These are phyloP conservation scores for Mycena epipterygia DNA, from an alignment of 768 basidiomycete genomes.

Conservation along the genomic window DNA sequence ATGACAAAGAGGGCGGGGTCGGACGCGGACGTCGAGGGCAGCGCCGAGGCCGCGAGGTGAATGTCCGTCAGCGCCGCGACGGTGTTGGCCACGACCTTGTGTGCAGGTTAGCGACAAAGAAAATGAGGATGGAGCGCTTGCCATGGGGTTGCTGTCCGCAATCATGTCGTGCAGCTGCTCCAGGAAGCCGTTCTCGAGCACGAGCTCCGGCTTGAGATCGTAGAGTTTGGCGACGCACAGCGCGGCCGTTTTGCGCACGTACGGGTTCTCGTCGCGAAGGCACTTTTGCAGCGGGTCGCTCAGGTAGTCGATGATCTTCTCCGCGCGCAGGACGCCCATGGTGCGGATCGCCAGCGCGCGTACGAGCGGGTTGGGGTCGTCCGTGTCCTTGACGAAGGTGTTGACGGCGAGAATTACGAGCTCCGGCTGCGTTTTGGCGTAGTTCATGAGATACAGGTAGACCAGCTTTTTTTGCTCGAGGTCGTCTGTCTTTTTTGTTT, in stretches of 20 bases:
- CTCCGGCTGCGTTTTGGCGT: conserved; percentile 98
- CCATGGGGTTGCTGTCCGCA: conserved; percentile 97
- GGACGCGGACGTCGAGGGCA: conserved; percentile 65
- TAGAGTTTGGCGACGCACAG: conserved; percentile 98
- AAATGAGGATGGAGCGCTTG: too few relatives aligned
- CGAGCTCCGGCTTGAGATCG: conserved; percentile 95
- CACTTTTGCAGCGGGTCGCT: conserved; percentile 94
- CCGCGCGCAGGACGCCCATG: conserved; percentile 96
- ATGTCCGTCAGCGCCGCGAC: conserved; percentile 95
- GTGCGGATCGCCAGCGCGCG: conserved; percentile 97
- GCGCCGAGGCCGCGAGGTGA: conserved; percentile 76
- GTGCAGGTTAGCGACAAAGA: background rate
- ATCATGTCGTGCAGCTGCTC: conserved; percentile 93
- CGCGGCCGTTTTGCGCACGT: conserved; percentile 98
- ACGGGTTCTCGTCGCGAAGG: conserved; percentile 95
- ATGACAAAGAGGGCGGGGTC: conserved; percentile 84
- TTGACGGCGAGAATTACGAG: conserved; percentile 93
- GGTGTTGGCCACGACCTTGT: conserved; percentile 97
- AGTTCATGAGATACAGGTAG: conserved; percentile 99
- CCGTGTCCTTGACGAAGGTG: conserved; percentile 98
- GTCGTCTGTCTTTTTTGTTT: conserved; percentile 98
- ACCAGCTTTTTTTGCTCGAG: conserved; percentile 99
- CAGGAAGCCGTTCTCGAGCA: conserved; percentile 95
- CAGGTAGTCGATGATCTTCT: conserved; percentile 99
- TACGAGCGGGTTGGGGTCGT: conserved; percentile 96